Conservation (phyloP, 805 yeast genomes). For the Debaryomyces hansenii region DNA sequence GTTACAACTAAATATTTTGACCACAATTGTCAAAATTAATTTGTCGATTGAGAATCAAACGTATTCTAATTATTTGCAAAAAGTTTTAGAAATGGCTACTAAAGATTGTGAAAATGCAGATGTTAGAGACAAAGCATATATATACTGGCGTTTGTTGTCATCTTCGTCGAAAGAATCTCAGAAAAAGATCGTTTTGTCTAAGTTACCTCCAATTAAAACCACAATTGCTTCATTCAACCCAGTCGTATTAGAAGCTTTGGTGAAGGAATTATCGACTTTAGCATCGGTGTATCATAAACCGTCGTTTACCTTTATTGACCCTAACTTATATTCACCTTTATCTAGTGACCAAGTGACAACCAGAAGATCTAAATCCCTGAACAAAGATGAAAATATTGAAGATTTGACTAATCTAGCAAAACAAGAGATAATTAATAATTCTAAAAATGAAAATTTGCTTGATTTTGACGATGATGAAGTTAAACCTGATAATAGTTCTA, state of each 20-base stretch:
- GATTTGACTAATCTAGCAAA: conserved; percentile 78
- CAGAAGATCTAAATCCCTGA: conserved; percentile 11
- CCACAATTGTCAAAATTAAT: conserved; percentile 61
- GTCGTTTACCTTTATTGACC: conserved; percentile 57
- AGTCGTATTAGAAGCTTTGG: conserved; percentile 61
- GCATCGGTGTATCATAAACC: conserved; percentile 92
- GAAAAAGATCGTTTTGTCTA: conserved; percentile 54
- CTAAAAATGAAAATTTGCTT: conserved; percentile 75
- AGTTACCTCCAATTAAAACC: conserved; percentile 69
- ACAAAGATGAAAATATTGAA: conserved; percentile 48
- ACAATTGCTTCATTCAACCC: conserved; percentile 74
- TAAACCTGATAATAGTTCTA: conserved; percentile 9
- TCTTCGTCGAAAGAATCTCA: conserved; percentile 41
- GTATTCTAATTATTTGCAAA: conserved; percentile 51
- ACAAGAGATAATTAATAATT: conserved; percentile 65
- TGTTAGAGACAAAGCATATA: conserved; percentile 75
- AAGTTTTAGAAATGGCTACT: conserved; percentile 61
- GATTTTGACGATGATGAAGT: conserved; percentile 74
- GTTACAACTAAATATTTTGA: conserved; percentile 60
- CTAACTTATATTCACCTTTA: conserved; percentile 33
- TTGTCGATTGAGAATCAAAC: conserved; percentile 14
- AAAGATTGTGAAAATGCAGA: conserved; percentile 69
- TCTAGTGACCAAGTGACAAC: conserved; percentile 1
- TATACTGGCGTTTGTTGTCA: conserved; percentile 78
- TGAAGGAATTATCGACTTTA: conserved; percentile 77